Base-by-base conservation (phyloP, 768 basidiomycete genomes). In the Rhizopogon rudus region DNA sequence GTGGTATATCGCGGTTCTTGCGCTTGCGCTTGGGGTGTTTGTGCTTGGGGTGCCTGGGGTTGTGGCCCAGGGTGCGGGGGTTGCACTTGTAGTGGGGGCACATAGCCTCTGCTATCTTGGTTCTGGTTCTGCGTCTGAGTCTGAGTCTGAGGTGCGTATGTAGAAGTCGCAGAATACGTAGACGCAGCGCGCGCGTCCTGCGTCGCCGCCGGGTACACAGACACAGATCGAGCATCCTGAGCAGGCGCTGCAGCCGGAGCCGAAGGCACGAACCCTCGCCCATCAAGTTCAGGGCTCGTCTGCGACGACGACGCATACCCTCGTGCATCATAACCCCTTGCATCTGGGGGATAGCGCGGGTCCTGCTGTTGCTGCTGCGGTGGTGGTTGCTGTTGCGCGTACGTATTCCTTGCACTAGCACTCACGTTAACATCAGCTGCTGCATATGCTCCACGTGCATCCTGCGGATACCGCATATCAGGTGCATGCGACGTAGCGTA, bases 1-100 rank as follows among this genome's bases (percentile, higher is more conserved):
- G 46, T 31, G 3, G 31, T 48, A 5, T 48, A 48, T 2, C 46
- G 45, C 31, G 45, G 31, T 12, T 46, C 45, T 9, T 72, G 71
- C 17, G 55, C 14, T 28, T 69, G 66, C 1, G 60, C 39, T 48
- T 69, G 69, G 35, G 61, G n/a, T 25, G 60, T 57, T 22, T 68
- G 55, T 3, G 68, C 50, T 39, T 72, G 71, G 3, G 64, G 55
- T 14, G 62, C 59, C 16, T 70, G 63, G 16, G 59, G 48, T 45
- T 66, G 67, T n/a, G 57, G 45, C 51, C 56, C 51, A 16, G 57
- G 55, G 17, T 63, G 65, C 25, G 39, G 46, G 17, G 55, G 9
- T n/a, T 57, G 59, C 20, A 60, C 44, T 2, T 64, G 58, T 33
- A 53, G 57, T 2, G 46, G 46, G 33, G 45, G 31, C 0, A 20